These are phyloP conservation scores for Solanum tarapatanum DNA, from an alignment of 257 asterid species.

Conservation along the genomic window DNA sequence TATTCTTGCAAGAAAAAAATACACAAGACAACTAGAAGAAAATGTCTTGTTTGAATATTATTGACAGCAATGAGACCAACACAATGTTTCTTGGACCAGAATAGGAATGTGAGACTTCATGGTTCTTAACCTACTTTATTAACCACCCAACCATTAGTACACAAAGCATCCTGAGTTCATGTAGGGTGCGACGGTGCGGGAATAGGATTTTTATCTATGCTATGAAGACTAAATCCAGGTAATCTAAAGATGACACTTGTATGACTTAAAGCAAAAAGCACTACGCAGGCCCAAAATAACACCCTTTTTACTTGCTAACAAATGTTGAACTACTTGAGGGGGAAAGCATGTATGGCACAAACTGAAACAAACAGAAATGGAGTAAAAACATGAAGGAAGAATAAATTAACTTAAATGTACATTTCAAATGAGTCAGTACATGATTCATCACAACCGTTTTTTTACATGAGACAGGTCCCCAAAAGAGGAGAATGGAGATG, in stretches of 20 bases:
- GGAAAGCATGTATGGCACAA: background rate
- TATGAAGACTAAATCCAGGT: background rate
- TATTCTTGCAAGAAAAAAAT: constrained; percentile 8
- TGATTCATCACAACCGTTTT: background rate
- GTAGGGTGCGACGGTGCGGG: rapidly evolving
- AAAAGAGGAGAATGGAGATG: background rate
- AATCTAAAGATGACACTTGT: background rate
- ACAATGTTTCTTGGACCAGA: background rate
- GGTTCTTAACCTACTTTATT: background rate
- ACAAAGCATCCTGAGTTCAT: background rate
- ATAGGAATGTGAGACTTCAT: too few relatives aligned
- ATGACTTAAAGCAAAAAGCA: background rate
- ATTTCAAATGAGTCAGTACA: background rate
- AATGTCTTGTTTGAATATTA: background rate
- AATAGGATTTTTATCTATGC: background rate
- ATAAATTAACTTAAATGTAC: background rate
- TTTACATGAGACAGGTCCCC: background rate
- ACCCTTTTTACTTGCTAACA: background rate
- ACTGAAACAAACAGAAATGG: background rate
- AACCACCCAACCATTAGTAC: background rate
- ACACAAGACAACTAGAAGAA: background rate
- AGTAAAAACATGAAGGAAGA: background rate
- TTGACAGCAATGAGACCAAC: background rate
- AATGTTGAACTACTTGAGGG: background rate
- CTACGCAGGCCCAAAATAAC: background rate